Evolutionary conservation across 345 rosid genomes (phyloP).

Genomic region (Microcos paniculata): DNA sequence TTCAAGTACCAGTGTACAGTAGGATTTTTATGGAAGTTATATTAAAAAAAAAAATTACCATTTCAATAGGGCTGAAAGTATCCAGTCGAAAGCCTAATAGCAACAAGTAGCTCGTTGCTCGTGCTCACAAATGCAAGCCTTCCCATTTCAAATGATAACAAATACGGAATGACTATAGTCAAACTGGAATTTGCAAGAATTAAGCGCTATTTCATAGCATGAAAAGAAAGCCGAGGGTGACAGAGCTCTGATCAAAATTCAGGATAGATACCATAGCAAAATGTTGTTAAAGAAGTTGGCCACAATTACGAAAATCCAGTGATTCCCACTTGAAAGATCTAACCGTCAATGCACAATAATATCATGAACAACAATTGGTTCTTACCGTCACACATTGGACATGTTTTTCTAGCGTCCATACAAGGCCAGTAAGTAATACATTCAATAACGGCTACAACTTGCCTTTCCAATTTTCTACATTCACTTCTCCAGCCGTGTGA

Average conservation of each 20-base stretch:
- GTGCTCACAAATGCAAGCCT: background rate
- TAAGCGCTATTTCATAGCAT: background rate
- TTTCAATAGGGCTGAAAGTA: background rate
- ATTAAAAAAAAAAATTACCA: too few species aligned
- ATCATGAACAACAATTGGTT: slow-evolving; percentile 8
- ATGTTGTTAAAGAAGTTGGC: background rate
- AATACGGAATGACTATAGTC: background rate
- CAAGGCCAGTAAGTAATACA: slow-evolving; percentile 21
- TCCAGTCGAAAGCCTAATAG: background rate
- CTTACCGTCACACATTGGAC: slow-evolving; percentile 25
- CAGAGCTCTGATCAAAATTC: background rate
- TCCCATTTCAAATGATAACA: background rate
- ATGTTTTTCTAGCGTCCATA: slow-evolving; percentile 15
- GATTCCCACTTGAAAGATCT: background rate
- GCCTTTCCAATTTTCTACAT: slow-evolving; percentile 19
- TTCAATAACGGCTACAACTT: slow-evolving; percentile 22
- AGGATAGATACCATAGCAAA: background rate
- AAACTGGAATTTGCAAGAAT: background rate
- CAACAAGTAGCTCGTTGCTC: background rate
- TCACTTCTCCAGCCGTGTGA: slow-evolving; percentile 17
- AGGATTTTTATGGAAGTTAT: too few species aligned
- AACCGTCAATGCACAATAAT: background rate
- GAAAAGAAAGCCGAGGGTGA: background rate
- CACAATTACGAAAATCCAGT: background rate
- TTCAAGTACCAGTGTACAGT: too few species aligned